Evolutionary conservation across 2,329 filamentous ascomycete genomes (phyloP), one percentile per base, ranked within the genome.

Genomic region (Rugonectria rugulosa): DNA sequence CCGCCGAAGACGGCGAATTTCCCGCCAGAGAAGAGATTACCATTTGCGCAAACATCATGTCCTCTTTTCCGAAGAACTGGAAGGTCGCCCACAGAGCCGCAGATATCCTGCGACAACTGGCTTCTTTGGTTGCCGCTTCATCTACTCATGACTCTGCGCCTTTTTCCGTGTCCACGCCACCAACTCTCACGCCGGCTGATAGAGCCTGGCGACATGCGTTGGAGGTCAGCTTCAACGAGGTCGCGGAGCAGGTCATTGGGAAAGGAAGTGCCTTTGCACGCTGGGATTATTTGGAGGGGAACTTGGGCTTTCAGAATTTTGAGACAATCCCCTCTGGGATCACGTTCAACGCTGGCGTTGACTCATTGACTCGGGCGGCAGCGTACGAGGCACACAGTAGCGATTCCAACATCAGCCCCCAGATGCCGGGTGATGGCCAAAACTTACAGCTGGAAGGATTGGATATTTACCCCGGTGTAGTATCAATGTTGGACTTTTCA

Each of bases 31-130:
- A 75, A 11, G 74, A 75, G 40, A 62, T 75, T 2, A 57, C 65
- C 15, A 59, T 72, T 6, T 53, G 75, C 3, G 64, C 71, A 24
- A 65, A 62, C 27, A 72, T 76, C 24, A 67, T 76, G 12, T 69
- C 75, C 29, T 72, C 73, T 5, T 77, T 76, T 53, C 68, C 75
- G 0, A 64, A 68, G 11, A 65, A 61, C 23, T 77, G 74, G 74
- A 44, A 53, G 4, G 57, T 67, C 4, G 74, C 75, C 2, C 71
- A 68, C 12, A 70, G 69, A 14, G 72, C 68, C 9, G 70, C 72
- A 5, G 65, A 64, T 9, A 63, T 75, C 15, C 62, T 76, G 26
- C 52, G 69, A 60, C 26, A 71, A 45, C 56, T 14, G 58, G 48
- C 19, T 19, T 59, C 15, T 38, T 59, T 44, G 42, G 50, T 36